Percentiles rank a stretch among this genome's conserved stretches.
Evolutionary conservation across 352 stramenopile species (phyloP).

Genomic region (Pythium phragmitis): DNA sequence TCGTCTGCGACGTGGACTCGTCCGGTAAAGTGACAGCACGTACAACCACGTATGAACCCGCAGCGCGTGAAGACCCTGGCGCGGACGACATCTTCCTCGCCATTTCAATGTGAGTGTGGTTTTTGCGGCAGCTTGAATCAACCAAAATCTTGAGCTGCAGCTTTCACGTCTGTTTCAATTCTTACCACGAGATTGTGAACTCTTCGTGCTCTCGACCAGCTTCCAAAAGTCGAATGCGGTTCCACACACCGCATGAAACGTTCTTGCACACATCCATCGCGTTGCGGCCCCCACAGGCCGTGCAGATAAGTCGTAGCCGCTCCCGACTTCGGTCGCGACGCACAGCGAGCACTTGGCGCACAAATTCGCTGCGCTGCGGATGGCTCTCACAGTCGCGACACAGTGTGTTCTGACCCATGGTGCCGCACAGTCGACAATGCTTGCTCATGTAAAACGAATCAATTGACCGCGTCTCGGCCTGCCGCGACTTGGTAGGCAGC

Average conservation of each 20-base stretch:
- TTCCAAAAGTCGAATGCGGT: conserved; percentile 41
- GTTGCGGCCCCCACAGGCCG: conserved; percentile 51
- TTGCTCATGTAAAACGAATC: conserved; percentile 86
- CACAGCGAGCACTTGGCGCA: conserved; percentile 43
- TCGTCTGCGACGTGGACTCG: conserved; percentile 3
- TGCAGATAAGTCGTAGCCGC: conserved; percentile 40
- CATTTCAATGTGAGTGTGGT: conserved; percentile 6
- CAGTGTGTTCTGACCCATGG: conserved; percentile 49
- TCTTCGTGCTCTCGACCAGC: conserved; percentile 13
- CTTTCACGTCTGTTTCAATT: background rate
- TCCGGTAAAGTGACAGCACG: conserved; percentile 9
- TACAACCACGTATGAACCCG: background rate
- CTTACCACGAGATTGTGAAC: conserved; percentile 13
- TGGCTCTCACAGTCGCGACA: conserved; percentile 54
- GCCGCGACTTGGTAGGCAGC: conserved; percentile 11
- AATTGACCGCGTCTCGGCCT: conserved; percentile 47
- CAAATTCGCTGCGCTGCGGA: conserved; percentile 67
- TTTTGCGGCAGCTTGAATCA: background rate
- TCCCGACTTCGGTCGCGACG: conserved; percentile 44
- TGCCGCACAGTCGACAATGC: conserved; percentile 72
- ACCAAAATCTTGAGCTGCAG: background rate
- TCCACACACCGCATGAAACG: conserved; percentile 64
- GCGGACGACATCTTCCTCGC: conserved; percentile 6
- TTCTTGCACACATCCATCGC: conserved; percentile 51
- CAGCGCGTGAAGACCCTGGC: background rate